These are phyloP conservation scores for Dipteronia sinensis DNA, from an alignment of 345 rosid species.

Conservation along the genomic window DNA sequence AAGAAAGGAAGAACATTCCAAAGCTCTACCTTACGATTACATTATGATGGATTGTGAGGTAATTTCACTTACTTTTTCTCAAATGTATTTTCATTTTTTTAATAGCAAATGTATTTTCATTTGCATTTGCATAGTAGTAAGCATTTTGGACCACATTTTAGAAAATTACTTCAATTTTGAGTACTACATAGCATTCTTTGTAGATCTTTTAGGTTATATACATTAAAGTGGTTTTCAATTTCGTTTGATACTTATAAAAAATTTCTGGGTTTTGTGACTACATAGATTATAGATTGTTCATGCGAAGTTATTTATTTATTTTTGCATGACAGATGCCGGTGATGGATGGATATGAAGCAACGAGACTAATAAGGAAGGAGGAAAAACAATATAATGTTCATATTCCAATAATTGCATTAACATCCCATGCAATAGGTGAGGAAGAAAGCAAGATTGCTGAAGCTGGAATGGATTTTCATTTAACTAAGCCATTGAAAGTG, in stretches of 20 bases:
- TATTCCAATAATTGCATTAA: conserved; percentile 38
- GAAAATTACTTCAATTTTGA: neutral
- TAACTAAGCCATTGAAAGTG: conserved; percentile 29
- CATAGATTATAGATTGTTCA: too few relatives aligned
- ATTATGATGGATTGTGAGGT: conserved; percentile 49
- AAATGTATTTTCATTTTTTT: neutral
- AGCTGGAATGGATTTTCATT: conserved; percentile 43
- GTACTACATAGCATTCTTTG: neutral
- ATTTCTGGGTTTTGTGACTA: too few relatives aligned
- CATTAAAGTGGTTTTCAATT: too few relatives aligned
- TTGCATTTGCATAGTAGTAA: neutral
- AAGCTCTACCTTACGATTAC: conserved; percentile 25
- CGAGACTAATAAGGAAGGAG: conserved; percentile 34
- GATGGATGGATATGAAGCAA: conserved; percentile 41
- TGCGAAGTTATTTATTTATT: too few relatives aligned
- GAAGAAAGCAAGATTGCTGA: conserved; percentile 23
- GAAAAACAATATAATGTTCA: conserved; percentile 27
- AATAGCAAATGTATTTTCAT: too few relatives aligned
- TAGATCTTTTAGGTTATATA: too few relatives aligned
- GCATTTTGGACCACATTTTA: neutral
- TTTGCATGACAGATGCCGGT: conserved; percentile 29
- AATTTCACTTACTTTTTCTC: neutral
- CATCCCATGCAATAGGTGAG: conserved; percentile 28
- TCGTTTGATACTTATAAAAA: too few relatives aligned
- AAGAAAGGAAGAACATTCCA: conserved; percentile 15